These are phyloP conservation scores for Aspergillus leporis DNA, from an alignment of 495 filamentous ascomycete species.

Conservation along the genomic window DNA sequence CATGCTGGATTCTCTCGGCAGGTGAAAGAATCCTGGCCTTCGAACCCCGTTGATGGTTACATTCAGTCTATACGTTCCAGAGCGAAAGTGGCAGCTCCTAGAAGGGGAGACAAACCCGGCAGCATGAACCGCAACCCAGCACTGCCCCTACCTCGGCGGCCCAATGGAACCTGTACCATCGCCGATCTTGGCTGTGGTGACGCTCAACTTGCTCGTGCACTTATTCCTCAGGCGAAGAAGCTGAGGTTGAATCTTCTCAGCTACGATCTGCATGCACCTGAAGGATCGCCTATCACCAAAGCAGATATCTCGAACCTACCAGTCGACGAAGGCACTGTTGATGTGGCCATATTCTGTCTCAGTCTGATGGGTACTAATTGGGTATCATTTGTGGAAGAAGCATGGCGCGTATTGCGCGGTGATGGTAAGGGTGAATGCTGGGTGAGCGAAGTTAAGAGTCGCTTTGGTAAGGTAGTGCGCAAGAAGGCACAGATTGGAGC, in stretches of 20 bases:
- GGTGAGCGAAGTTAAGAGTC: conserved; percentile 93
- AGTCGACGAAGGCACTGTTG: conserved; percentile 65
- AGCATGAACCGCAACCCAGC: conserved; percentile 27
- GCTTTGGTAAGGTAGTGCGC: conserved; percentile 69
- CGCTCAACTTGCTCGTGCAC: conserved; percentile 62
- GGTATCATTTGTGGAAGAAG: conserved; percentile 92
- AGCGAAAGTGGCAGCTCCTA: conserved; percentile 40
- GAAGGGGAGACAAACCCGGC: conserved; percentile 35
- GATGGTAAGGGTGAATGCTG: conserved; percentile 91
- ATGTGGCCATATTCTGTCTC: conserved; percentile 90
- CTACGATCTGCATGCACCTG: conserved; percentile 66
- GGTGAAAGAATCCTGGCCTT: conserved; percentile 86
- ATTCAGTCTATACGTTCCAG: conserved; percentile 65
- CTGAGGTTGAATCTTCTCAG: conserved; percentile 66
- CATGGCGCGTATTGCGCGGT: conserved; percentile 75
- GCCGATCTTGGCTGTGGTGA: conserved; percentile 86
- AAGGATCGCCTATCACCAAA: conserved; percentile 67
- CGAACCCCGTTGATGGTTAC: conserved; percentile 88
- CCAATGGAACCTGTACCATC: conserved; percentile 67
- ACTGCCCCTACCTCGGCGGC: conserved; percentile 48
- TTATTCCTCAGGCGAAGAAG: conserved; percentile 58
- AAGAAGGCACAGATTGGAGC: conserved; percentile 57
- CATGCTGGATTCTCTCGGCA: conserved; percentile 93
- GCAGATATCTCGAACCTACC: conserved; percentile 88
- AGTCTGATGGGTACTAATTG: conserved; percentile 99